Evolutionary conservation across 768 basidiomycete genomes (phyloP).

Genomic region (Pleurotus tuber-regium): DNA sequence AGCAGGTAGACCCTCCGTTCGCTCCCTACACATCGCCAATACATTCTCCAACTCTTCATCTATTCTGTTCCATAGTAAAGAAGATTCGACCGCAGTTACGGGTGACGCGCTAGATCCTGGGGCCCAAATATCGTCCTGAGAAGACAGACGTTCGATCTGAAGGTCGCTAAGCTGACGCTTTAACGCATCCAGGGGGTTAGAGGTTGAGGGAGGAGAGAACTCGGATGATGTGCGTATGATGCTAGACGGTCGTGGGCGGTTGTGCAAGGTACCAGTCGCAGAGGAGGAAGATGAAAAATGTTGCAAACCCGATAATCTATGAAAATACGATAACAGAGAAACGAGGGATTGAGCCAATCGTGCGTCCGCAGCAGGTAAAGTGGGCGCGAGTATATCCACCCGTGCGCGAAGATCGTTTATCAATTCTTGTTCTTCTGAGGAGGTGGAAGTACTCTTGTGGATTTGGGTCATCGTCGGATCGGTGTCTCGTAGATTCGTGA

Average conservation of each 20-base stretch:
- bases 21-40: slow-evolving; percentile 62
- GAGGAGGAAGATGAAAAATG: too few species aligned
- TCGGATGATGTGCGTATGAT: too few species aligned
- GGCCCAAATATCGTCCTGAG: slow-evolving; percentile 32
- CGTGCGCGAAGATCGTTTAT: slow-evolving; percentile 58
- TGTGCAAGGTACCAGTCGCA: slow-evolving; percentile 22
- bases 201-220: slow-evolving; percentile 13
- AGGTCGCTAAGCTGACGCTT: slow-evolving; percentile 67
- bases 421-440: slow-evolving; percentile 51
- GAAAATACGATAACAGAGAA: slow-evolving; percentile 65
- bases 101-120: slow-evolving; percentile 36
- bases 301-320: slow-evolving; percentile 53
- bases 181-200: slow-evolving; percentile 57
- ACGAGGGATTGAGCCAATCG: slow-evolving; percentile 66
- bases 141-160: slow-evolving; percentile 53
- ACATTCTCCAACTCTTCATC: slow-evolving; percentile 74
- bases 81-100: slow-evolving; percentile 50
- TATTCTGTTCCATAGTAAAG: slow-evolving; percentile 72
- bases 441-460: too few species aligned
- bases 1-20: slow-evolving; percentile 36
- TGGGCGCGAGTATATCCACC: slow-evolving; percentile 45
- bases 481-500: slow-evolving; percentile 57
- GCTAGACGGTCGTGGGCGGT: slow-evolving; percentile 11
- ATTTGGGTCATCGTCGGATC: slow-evolving; percentile 50
- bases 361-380: slow-evolving; percentile 49